Evolutionary conservation across 306 rosid genomes (phyloP), one percentile per base, ranked within the genome.

Genomic region (Pyrus communis): DNA sequence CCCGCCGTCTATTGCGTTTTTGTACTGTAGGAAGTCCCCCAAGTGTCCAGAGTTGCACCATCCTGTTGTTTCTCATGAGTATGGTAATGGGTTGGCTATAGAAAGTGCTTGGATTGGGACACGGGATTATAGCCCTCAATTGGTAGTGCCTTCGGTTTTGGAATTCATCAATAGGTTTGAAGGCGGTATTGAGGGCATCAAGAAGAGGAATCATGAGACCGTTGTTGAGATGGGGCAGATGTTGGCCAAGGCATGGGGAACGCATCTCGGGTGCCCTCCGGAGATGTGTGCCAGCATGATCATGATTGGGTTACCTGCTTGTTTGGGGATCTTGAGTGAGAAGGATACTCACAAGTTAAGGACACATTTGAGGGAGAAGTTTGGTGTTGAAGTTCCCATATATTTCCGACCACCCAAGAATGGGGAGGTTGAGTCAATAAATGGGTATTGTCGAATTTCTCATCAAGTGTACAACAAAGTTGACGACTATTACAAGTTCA

Each of bases 21-120:
- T 96, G 86, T 91, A 96, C 55, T 68, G 85, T 43, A 79, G 87
- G 79, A 87, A 80, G 65, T 78, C 89, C 3, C 67, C 87, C 10
- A 72, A 74, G 72, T 25, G 65, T 64, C 70, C 84, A 61, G 93
- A 86, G 27, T 79, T 93, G 89, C 99, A 96, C 65, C 99, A 96
- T 60, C 98, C 97, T 7, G 99, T 96, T 27, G 99, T 96, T 49
- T 93, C 99, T 38, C 89, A 93, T 59, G 99, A 96, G 89, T 96
- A 92, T 78, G 99, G 99, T 11, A 93, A 89, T 68, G 99, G 99
- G 3, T 85, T 96, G 85, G 94, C 98, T 22, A 72, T 85, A 42
- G 99, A 96, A 81, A 96, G 99, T 83, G 89, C 98, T 75, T 96
- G 98, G 98, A 93, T 93, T 84, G 99, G 99, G 57, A 96, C 98